Percentiles rank a stretch among this genome's conserved stretches.
Conservation (phyloP, 202 grass and related monocot genomes). For the Eragrostis tef region DNA sequence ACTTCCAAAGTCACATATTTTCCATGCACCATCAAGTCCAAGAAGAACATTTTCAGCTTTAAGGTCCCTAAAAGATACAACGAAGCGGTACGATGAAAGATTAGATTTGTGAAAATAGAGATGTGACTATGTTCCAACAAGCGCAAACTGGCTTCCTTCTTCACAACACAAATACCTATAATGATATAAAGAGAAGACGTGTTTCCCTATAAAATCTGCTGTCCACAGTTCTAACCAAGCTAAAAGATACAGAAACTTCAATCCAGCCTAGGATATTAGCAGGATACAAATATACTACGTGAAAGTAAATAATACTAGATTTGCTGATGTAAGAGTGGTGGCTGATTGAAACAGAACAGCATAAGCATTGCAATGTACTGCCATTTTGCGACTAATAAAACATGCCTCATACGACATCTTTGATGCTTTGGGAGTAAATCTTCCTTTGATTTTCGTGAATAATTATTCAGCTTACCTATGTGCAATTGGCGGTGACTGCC, state of each 20-base stretch:
- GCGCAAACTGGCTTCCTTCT: conserved; percentile 13
- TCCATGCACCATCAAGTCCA: conserved; percentile 84
- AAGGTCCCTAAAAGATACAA: conserved; percentile 55
- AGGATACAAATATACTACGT: conserved; percentile 22
- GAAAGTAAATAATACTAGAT: conserved; percentile 15
- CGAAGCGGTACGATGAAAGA: conserved; percentile 34
- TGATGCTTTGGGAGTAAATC: background rate
- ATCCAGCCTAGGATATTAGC: conserved; percentile 13
- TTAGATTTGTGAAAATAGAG: background rate
- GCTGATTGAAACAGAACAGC: conserved; percentile 25
- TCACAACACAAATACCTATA: conserved; percentile 17
- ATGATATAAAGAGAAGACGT: background rate
- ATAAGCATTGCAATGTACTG: background rate
- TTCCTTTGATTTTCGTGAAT: conserved; percentile 18
- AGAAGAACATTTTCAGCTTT: conserved; percentile 93
- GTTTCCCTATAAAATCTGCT: conserved; percentile 25
- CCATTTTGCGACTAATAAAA: background rate
- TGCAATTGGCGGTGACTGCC: conserved; percentile 77
- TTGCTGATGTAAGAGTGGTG: background rate
- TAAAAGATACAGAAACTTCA: conserved; percentile 37
- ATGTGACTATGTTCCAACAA: background rate
- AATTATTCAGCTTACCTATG: conserved; percentile 56
- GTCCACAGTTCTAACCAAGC: conserved; percentile 14
- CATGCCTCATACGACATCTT: conserved; percentile 28
- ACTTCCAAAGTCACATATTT: conserved; percentile 87